Evolutionary conservation across 441 rosid genomes (phyloP).

Genomic region (Erodium moschatum): DNA sequence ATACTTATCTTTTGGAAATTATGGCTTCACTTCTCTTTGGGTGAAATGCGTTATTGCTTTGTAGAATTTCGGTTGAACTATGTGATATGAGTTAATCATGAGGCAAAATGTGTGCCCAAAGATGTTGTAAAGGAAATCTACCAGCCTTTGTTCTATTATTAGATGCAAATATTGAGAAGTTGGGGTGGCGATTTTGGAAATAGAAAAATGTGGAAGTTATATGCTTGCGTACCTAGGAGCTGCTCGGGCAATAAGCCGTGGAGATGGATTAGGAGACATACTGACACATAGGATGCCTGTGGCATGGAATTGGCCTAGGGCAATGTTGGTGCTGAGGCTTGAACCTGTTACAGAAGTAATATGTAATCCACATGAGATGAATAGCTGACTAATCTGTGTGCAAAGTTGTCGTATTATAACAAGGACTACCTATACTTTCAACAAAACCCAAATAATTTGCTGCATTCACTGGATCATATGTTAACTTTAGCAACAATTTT

Average conservation of each 20-base stretch:
- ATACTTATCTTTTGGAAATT: background rate
- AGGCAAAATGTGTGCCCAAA: background rate
- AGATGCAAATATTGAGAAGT: slow-evolving; percentile 2
- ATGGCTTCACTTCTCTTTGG: background rate
- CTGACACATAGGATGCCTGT: background rate
- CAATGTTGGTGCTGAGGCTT: slow-evolving; percentile 1
- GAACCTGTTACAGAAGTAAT: background rate
- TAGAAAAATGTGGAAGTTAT: background rate
- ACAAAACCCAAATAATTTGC: background rate
- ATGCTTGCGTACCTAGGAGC: too few relatives aligned
- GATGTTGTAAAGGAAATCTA: background rate
- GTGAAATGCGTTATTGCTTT: background rate
- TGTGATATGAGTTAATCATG: background rate
- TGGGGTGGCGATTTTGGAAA: slow-evolving; percentile 1
- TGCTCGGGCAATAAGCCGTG: too few relatives aligned
- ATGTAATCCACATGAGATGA: slow-evolving; percentile 1
- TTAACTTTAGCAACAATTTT: background rate
- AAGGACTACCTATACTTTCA: background rate
- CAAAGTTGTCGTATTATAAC: background rate
- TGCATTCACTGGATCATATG: background rate
- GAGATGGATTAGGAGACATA: background rate
- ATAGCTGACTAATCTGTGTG: background rate
- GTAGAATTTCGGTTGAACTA: background rate
- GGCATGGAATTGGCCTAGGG: background rate
- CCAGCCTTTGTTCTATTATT: slow-evolving; percentile 4